Percentiles rank a stretch among this genome's conserved stretches.
Conservation (phyloP, 495 filamentous ascomycete species). For the Halenospora varia region DNA sequence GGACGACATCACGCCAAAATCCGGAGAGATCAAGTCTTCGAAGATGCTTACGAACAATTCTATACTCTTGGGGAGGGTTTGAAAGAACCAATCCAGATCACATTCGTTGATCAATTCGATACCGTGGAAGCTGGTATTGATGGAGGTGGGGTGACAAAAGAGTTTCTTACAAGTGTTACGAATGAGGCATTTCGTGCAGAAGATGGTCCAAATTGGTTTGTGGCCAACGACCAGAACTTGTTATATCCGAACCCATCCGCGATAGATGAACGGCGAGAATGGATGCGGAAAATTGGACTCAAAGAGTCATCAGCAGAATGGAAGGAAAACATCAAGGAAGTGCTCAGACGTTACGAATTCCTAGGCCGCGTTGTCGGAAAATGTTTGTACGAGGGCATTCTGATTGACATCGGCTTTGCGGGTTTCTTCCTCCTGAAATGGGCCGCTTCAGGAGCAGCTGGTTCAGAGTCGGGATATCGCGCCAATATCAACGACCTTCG, state of each 20-base stretch:
- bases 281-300: slow-evolving; percentile 49
- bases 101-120: slow-evolving; percentile 89
- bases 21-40: slow-evolving; percentile 72
- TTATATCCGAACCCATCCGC: slow-evolving; percentile 85
- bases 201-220: slow-evolving; percentile 56
- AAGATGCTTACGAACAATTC: slow-evolving; percentile 82
- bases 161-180: slow-evolving; percentile 90
- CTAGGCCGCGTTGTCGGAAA: slow-evolving; percentile 90
- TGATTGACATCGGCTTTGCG: slow-evolving; percentile 91
- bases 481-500: slow-evolving; percentile 89
- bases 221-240: slow-evolving; percentile 83
- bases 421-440: slow-evolving; percentile 96
- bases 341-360: slow-evolving; percentile 83
- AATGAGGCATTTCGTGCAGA: slow-evolving; percentile 73
- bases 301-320: slow-evolving; percentile 50
- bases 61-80: slow-evolving; percentile 76
- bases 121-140: slow-evolving; percentile 91
- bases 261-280: slow-evolving; percentile 66
- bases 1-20: slow-evolving; percentile 78
- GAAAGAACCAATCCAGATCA: slow-evolving; percentile 97
- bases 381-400: slow-evolving; percentile 95
- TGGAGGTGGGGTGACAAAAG: slow-evolving; percentile 95
- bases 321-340: slow-evolving; percentile 51
- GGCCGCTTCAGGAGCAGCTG: slow-evolving; percentile 64
- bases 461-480: slow-evolving; percentile 68